Percentiles rank a stretch among this genome's conserved stretches.
Evolutionary conservation across 176 grass and related monocot species (phyloP).

Genomic region (Rhynchospora tenuis): DNA sequence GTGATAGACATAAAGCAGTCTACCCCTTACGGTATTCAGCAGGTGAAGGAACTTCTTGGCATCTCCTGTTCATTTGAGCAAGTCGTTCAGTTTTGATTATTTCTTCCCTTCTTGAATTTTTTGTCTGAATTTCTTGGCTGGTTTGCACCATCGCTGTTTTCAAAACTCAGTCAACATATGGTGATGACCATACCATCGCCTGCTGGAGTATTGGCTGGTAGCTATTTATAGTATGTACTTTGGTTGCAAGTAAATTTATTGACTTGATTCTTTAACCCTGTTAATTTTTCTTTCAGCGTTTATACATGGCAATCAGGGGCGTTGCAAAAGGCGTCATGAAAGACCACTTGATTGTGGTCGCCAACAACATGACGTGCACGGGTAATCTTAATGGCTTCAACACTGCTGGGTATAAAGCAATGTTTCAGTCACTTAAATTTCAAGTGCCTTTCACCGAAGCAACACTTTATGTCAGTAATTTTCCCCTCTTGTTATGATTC

Average conservation of each 20-base stretch:
- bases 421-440: constrained; percentile 89
- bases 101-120: not conserved
- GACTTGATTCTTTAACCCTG: constrained; percentile 10
- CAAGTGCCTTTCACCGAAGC: constrained; percentile 96
- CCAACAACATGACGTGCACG: constrained; percentile 86
- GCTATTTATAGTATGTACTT: not conserved
- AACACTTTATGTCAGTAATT: constrained; percentile 80
- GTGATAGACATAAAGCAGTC: constrained; percentile 78
- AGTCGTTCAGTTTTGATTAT: constrained; percentile 63
- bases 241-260: not conserved
- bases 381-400: constrained; percentile 88
- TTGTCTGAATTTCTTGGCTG: constrained; percentile 5
- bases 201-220: constrained; percentile 12
- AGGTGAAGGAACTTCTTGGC: constrained; percentile 75
- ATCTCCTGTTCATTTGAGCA: constrained; percentile 98
- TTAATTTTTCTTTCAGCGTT: constrained; percentile 53
- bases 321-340: constrained; percentile 79
- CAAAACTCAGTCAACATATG: constrained; percentile 6
- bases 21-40: constrained; percentile 76
- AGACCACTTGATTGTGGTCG: constrained; percentile 78
- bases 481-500: not conserved
- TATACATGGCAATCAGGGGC: constrained; percentile 56
- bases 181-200: not conserved
- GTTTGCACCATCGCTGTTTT: constrained; percentile 3
- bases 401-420: constrained; percentile 65